A percentile compares a stretch with the other conserved stretches of the same genome.
These are phyloP conservation scores for Ramularia endophylla DNA, from an alignment of 2,329 filamentous ascomycete species.

Conservation along the genomic window DNA sequence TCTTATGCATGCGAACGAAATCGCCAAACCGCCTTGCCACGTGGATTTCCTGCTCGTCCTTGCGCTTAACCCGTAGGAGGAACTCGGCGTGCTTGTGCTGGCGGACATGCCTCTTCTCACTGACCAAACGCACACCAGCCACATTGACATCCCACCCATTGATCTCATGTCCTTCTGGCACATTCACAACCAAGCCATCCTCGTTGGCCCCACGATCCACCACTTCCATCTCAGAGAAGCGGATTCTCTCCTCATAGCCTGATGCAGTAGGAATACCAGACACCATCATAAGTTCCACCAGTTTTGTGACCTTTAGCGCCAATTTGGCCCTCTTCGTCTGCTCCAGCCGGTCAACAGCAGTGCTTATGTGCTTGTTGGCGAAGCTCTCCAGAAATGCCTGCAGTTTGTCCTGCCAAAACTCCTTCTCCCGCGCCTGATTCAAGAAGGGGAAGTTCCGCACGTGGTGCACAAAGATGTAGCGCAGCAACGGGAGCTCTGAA, in stretches of 20 bases:
- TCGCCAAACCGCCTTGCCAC: constrained; percentile 84
- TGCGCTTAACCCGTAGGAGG: constrained; percentile 74
- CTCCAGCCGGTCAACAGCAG: constrained; percentile 90
- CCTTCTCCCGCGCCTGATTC: constrained; percentile 94
- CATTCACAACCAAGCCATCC: constrained; percentile 75
- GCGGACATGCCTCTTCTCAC: constrained; percentile 77
- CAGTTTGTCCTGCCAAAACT: constrained; percentile 98
- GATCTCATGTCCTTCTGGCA: constrained; percentile 85
- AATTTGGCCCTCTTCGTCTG: constrained; percentile 93
- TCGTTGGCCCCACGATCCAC: constrained; percentile 92
- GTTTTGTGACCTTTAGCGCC: constrained; percentile 85
- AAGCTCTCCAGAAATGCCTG: constrained; percentile 97
- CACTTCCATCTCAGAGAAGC: constrained; percentile 94
- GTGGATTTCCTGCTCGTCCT: constrained; percentile 68
- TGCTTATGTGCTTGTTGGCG: constrained; percentile 93
- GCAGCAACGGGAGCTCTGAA: constrained; percentile 85
- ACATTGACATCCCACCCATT: constrained; percentile 98
- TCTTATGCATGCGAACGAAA: constrained; percentile 73
- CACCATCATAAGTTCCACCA: constrained; percentile 99
- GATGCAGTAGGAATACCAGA: constrained; percentile 93
- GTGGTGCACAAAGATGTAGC: constrained; percentile 98
- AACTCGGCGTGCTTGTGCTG: constrained; percentile 95
- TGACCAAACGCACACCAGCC: constrained; percentile 74
- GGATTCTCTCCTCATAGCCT: constrained; percentile 94
- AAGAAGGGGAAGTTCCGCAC: constrained; percentile 97